These are phyloP conservation scores for Phaeosphaeriaceae sp. DNA, from an alignment of 2,329 filamentous ascomycete species.

Conservation along the genomic window DNA sequence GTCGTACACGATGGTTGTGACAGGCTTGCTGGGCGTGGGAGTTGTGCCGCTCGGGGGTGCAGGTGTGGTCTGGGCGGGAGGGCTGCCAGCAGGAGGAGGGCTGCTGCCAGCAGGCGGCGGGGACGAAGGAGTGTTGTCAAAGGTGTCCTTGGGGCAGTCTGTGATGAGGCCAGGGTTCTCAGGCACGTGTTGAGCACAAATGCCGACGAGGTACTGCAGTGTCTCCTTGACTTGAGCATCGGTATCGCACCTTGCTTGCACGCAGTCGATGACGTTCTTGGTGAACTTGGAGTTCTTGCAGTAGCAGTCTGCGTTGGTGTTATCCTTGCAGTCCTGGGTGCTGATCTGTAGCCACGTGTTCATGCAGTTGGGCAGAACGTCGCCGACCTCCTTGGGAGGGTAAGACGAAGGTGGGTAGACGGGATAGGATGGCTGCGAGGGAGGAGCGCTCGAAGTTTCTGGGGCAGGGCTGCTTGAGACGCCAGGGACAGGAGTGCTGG, in stretches of 20 bases:
- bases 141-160: constrained; percentile 67
- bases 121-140: constrained; percentile 37
- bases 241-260: constrained; percentile 74
- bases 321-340: constrained; percentile 76
- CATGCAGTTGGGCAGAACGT: constrained; percentile 83
- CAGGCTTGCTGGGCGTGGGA: constrained; percentile 17
- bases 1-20: constrained; percentile 54
- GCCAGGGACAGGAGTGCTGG: constrained; percentile 11
- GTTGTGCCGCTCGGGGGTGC: constrained; percentile 18
- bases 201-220: constrained; percentile 85
- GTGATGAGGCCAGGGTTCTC: constrained; percentile 87
- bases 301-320: constrained; percentile 85
- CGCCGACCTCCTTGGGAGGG: constrained; percentile 56
- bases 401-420: constrained; percentile 43
- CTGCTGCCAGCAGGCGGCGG: constrained; percentile 11
- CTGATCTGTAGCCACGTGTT: constrained; percentile 81
- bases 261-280: constrained; percentile 79
- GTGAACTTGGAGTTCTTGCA: constrained; percentile 82
- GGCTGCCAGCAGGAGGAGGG: constrained; percentile 7
- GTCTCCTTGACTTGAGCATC: constrained; percentile 72
- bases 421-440: constrained; percentile 27
- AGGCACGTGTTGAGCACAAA: constrained; percentile 78
- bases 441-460: constrained; percentile 15
- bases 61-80: constrained; percentile 19
- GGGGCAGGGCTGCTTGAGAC: constrained; percentile 8